Evolutionary conservation across 768 basidiomycete genomes (phyloP).

Genomic region (Hygrophoropsis aurantiaca): DNA sequence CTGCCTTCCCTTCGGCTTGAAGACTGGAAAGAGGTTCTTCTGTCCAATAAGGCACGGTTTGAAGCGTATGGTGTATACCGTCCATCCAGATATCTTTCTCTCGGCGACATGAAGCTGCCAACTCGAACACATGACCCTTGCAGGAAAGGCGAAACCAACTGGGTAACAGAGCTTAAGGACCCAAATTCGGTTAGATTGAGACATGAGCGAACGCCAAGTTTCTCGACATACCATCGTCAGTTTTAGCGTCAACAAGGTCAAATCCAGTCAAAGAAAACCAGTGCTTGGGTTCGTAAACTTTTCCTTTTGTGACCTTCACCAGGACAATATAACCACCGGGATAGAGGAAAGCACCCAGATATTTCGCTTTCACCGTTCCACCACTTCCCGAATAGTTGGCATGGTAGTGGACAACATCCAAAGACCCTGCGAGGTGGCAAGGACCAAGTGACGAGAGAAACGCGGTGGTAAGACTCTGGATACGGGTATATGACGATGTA

Average conservation of each 20-base stretch:
- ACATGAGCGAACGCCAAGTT: too few species aligned
- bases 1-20: conserved; percentile 44
- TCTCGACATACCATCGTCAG: conserved; percentile 69
- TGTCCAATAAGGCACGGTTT: conserved; percentile 45
- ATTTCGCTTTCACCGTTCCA: conserved; percentile 71
- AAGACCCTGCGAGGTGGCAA: conserved; percentile 77
- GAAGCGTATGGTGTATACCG: conserved; percentile 57
- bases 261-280: conserved; percentile 83
- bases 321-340: conserved; percentile 82
- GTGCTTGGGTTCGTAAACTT: conserved; percentile 80
- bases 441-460: conserved; percentile 77
- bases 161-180: conserved; percentile 65
- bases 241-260: conserved; percentile 64
- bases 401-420: conserved; percentile 82
- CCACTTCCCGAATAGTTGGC: conserved; percentile 40
- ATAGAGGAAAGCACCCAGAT: conserved; percentile 89
- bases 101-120: conserved; percentile 78
- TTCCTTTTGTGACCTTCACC: conserved; percentile 81
- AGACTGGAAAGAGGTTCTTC: conserved; percentile 68
- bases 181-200: background rate
- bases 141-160: conserved; percentile 76
- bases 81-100: conserved; percentile 90
- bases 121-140: conserved; percentile 74
- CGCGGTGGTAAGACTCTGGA: conserved; percentile 43
- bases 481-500: conserved; percentile 25